Evolutionary conservation across 176 grass and related monocot species (phyloP).

Genomic region (Hordeum vulgare): DNA sequence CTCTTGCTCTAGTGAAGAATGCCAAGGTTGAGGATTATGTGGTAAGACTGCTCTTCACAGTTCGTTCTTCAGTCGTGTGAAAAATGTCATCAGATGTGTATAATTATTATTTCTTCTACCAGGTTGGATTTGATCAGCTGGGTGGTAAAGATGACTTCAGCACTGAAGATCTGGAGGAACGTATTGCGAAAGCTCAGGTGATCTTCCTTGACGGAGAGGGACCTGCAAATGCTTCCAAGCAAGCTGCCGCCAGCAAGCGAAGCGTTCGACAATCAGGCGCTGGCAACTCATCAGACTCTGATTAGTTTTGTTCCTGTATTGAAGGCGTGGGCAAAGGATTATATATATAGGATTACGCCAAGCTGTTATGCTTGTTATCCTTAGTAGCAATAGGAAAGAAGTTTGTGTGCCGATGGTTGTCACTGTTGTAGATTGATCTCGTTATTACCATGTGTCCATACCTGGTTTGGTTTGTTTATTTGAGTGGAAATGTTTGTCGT

Average conservation of each 20-base stretch:
- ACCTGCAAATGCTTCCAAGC: slow-evolving; percentile 33
- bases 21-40: slow-evolving; percentile 91
- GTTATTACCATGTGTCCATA: neutral
- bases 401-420: neutral
- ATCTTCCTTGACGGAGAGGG: slow-evolving; percentile 80
- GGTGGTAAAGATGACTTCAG: slow-evolving; percentile 83
- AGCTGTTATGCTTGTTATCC: slow-evolving; percentile 1
- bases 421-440: neutral
- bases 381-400: neutral
- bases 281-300: slow-evolving; percentile 63
- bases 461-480: neutral
- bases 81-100: neutral
- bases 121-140: slow-evolving; percentile 98
- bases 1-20: slow-evolving; percentile 86
- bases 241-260: slow-evolving; percentile 25
- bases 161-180: slow-evolving; percentile 79
- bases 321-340: neutral
- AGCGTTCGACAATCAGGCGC: slow-evolving; percentile 63
- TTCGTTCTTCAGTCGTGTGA: neutral
- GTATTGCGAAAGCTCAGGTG: slow-evolving; percentile 64
- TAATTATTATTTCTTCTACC: neutral
- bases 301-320: slow-evolving; percentile 26
- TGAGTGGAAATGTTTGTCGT: neutral
- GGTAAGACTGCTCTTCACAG: slow-evolving; percentile 36
- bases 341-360: neutral